Base-by-base conservation (phyloP, 257 asterid species). In the Ajuga chamaepitys region DNA sequence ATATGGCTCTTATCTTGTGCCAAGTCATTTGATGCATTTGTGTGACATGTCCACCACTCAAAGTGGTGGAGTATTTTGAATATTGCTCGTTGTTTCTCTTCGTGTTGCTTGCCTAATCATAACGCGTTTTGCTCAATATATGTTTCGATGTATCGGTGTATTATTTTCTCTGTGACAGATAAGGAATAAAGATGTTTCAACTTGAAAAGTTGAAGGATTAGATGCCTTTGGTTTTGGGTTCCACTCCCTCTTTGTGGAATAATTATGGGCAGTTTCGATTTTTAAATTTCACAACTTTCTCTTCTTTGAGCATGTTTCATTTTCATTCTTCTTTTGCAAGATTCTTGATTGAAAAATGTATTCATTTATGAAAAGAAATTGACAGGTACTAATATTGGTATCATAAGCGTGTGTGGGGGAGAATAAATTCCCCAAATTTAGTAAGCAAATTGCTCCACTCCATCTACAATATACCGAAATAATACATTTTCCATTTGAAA, bases 161-260 rank as follows among this genome's bases (percentile, higher is more conserved):
- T 25, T 7, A 62, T 73, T 45, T 64, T 35, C 59, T 58, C 35
- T 22, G 41, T 38, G 73, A 40, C 47, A 12, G 44, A 21, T 17
- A n/a, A 41, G 57, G 82, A 75, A 75, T 62, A 73, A 75, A 83
- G 67, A 58, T 65, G 51, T 41, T 20, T 26, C 28, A 61, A 35
- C 21, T 68, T 38, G 9, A 38, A 66, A 68, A 34, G 62, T 37
- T 16, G 3, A 4, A 67, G 30, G 68, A 73, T 71, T 61, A 40
- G 80, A 70, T 68, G 54, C 61, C 62, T 22, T 48, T 22, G 24
- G 41, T 28, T 24, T 50, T 73, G 68, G 37, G 60, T 58, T 60
- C 74, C 75, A 70, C 62, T 34, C 25, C 59, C 16, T 34, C 61
- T 58, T 58, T 53, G 62, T 52, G 25, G 68, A 48, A 50, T 44